phyloP scores from a whole-genome alignment of 2,329 filamentous ascomycete species.

The Sphaerostilbella broomeana region DNA sequence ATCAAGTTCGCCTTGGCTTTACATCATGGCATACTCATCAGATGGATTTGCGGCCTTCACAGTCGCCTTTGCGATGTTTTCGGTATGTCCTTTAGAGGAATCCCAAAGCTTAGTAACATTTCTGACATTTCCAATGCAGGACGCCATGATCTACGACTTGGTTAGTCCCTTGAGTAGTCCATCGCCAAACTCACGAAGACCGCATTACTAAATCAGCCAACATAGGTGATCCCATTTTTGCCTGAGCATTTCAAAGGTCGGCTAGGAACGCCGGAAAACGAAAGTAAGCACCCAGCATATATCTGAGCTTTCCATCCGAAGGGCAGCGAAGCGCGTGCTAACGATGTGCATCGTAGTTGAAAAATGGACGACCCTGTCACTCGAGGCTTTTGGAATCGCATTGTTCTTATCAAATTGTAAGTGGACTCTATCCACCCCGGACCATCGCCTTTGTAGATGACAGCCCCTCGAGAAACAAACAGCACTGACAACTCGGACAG shows the following conservation, averaged over 20 bases:
- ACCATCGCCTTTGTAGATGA: too few relatives aligned
- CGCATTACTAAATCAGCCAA: too few relatives aligned
- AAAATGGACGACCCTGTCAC: constrained; percentile 8
- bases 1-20: too few relatives aligned
- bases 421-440: background rate
- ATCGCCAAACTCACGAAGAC: too few relatives aligned
- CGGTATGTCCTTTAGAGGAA: background rate
- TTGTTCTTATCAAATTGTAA: constrained; percentile 9
- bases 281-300: too few relatives aligned
- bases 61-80: constrained; percentile 10
- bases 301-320: too few relatives aligned
- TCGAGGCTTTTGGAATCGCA: constrained; percentile 11
- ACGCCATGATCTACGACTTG: constrained; percentile 9
- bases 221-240: constrained; percentile 12
- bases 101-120: too few relatives aligned
- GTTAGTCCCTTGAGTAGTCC: too few relatives aligned
- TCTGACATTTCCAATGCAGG: background rate
- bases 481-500: too few relatives aligned
- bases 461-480: too few relatives aligned
- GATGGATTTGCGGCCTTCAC: constrained; percentile 7
- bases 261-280: constrained; percentile 4
- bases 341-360: constrained; percentile 4
- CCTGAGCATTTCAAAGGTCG: constrained; percentile 11
- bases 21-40: too few relatives aligned
- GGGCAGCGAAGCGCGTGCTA: background rate